phyloP scores from a whole-genome alignment of 1,284 basidiomycete genomes.

The Polyporus tsugae region DNA sequence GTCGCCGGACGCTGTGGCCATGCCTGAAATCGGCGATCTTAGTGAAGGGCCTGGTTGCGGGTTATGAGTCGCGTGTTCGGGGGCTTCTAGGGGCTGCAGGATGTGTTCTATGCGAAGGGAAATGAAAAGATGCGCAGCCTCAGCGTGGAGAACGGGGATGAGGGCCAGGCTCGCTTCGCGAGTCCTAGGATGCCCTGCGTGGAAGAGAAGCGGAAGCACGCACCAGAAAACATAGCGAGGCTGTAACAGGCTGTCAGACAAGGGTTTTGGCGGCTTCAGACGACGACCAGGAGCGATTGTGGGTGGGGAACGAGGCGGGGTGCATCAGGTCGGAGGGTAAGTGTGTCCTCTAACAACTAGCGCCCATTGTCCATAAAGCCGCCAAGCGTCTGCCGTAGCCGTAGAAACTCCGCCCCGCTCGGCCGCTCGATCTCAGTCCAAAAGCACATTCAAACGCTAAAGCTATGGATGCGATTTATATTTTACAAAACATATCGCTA shows the following conservation, averaged over 20 bases:
- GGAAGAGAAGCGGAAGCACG: conserved; percentile 19
- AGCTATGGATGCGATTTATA: not conserved
- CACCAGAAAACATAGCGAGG: conserved; percentile 29
- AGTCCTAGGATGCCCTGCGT: conserved; percentile 15
- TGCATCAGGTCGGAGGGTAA: conserved; percentile 46
- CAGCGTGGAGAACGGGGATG: conserved; percentile 31
- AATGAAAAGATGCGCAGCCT: conserved; percentile 33
- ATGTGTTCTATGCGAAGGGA: conserved; percentile 22
- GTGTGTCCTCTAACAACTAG: conserved; percentile 30
- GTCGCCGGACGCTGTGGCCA: conserved; percentile 34
- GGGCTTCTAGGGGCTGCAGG: conserved; percentile 16
- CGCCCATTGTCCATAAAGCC: conserved; percentile 29
- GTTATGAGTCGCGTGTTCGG: conserved; percentile 15
- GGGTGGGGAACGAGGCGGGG: conserved; percentile 37
- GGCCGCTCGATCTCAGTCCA: conserved; percentile 11
- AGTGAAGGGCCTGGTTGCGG: conserved; percentile 5
- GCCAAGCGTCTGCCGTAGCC: conserved; percentile 20
- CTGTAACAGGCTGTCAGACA: conserved; percentile 10
- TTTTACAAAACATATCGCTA: conserved; percentile 9
- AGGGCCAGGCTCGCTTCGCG: conserved; percentile 27
- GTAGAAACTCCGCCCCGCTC: conserved; percentile 20
- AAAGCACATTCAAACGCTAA: not conserved
- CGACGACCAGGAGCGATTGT: conserved; percentile 29
- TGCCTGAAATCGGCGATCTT: conserved; percentile 25
- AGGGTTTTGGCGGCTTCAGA: conserved; percentile 21